Evolutionary conservation across 768 basidiomycete species (phyloP), one percentile per base, ranked within the genome.

Genomic region (Pulveroboletus sp.): DNA sequence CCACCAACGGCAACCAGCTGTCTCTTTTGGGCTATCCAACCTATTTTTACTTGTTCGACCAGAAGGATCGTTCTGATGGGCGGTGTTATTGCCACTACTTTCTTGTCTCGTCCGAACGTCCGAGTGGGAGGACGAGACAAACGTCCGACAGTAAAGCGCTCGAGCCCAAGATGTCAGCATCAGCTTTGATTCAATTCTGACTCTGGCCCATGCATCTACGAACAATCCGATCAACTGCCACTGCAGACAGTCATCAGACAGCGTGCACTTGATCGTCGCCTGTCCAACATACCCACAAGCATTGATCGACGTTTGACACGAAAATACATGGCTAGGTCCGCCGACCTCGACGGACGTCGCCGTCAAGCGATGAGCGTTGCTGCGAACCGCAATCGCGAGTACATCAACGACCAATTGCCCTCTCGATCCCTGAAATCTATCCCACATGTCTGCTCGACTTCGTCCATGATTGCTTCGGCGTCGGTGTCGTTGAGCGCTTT

Each of bases 341-440:
- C 37, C 20, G 29, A 30, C 51, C 30, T 43, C 44, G 36, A 41
- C 32, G 14, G 10, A 37, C 42, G 51, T 56, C 51, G n/a, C 45
- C 41, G 53, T 62, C 60, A 60, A 30, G 36, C 37, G 42, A 64
- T 68, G 50, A 77, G 55, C 31, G 77, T 64, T 37, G 86, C 84
- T 39, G 68, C 72, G 54, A 87, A 83, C 45, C 88, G 73, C 58
- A 91, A 64, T 41, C 90, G 71, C 53, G 79, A 79, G 59, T 89
- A 90, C 76, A 90, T 80, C 71, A 89, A 70, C 26, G 76, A 69
- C 86, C 86, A 89, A 11, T 76, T 75, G 14, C 83, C 82, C 23
- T 70, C 66, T n/a, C 57, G 62, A 62, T 87, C 83, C 58, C 71
- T 70, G 61, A 76, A 81, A 57, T 85, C 85, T 26, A 79, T 64